phyloP scores from a whole-genome alignment of 805 yeast species.

The Lipomyces chichibuensis region DNA sequence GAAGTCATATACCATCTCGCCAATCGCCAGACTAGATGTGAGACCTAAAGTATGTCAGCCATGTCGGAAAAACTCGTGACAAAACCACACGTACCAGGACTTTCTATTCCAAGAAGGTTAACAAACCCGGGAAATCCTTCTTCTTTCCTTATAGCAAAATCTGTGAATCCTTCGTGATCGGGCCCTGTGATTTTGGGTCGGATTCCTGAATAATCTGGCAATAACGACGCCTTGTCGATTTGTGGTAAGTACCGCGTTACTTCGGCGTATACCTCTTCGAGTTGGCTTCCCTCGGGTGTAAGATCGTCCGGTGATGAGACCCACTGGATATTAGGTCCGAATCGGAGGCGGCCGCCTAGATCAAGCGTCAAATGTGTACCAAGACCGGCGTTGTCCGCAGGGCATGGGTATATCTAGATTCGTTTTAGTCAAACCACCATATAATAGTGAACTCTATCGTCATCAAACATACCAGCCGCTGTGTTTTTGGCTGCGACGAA shows the following conservation, averaged over 20 bases:
- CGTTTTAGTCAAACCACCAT: background rate
- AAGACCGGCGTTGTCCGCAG: slow-evolving; percentile 68
- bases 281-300: slow-evolving; percentile 46
- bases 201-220: slow-evolving; percentile 77
- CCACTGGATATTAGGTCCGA: slow-evolving; percentile 93
- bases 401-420: slow-evolving; percentile 69
- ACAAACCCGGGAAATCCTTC: slow-evolving; percentile 76
- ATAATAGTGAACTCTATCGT: background rate
- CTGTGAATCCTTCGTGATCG: slow-evolving; percentile 57
- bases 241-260: slow-evolving; percentile 66
- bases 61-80: background rate
- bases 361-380: slow-evolving; percentile 90
- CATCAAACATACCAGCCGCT: slow-evolving; percentile 46
- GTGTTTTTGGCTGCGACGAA: slow-evolving; percentile 53
- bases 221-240: slow-evolving; percentile 55
- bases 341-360: slow-evolving; percentile 73
- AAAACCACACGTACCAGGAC: slow-evolving; percentile 53
- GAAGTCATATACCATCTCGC: slow-evolving; percentile 59
- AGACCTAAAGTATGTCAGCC: slow-evolving; percentile 53
- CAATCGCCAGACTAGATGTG: slow-evolving; percentile 82
- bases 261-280: slow-evolving; percentile 59
- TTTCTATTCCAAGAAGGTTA: slow-evolving; percentile 80
- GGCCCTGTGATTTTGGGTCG: slow-evolving; percentile 71
- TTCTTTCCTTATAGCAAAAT: slow-evolving; percentile 73
- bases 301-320: slow-evolving; percentile 47